Evolutionary conservation across 2,329 filamentous ascomycete species (phyloP).

Genomic region (Colletotrichum truncatum): DNA sequence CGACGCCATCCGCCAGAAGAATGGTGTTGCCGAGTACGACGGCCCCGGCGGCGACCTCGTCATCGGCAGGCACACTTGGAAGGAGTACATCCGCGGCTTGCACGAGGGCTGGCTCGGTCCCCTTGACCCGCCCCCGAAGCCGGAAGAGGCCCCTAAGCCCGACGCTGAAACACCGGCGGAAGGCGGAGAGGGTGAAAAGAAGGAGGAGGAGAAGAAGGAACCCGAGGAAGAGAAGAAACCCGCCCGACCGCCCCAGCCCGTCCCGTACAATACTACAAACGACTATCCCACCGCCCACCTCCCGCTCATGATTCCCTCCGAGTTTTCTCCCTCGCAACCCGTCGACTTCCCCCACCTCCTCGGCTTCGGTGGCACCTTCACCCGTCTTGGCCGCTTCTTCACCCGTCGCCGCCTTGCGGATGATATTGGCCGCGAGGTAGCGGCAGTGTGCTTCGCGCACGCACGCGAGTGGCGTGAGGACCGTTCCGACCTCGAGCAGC

Average conservation of each 20-base stretch:
- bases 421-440: conserved; percentile 85
- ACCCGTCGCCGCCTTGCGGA: conserved; percentile 88
- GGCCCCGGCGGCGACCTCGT: conserved; percentile 86
- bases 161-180: conserved; percentile 36
- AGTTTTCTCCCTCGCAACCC: conserved; percentile 77
- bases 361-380: conserved; percentile 90
- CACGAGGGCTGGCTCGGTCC: conserved; percentile 98
- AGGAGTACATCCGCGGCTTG: conserved; percentile 91
- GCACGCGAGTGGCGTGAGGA: conserved; percentile 58
- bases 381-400: conserved; percentile 86
- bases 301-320: conserved; percentile 71
- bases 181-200: conserved; percentile 3
- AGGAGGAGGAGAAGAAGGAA: conserved; percentile 48
- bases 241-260: conserved; percentile 68
- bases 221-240: conserved; percentile 62
- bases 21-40: conserved; percentile 75
- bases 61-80: conserved; percentile 93
- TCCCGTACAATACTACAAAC: conserved; percentile 76
- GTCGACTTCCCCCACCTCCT: conserved; percentile 89
- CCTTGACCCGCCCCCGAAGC: conserved; percentile 67
- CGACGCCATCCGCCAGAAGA: conserved; percentile 69
- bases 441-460: conserved; percentile 78
- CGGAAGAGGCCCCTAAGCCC: conserved; percentile 37
- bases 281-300: conserved; percentile 76
- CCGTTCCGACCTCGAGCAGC: conserved; percentile 39